Conservation (phyloP, 2,329 filamentous ascomycete genomes). For the Penicillium capsulatum region DNA sequence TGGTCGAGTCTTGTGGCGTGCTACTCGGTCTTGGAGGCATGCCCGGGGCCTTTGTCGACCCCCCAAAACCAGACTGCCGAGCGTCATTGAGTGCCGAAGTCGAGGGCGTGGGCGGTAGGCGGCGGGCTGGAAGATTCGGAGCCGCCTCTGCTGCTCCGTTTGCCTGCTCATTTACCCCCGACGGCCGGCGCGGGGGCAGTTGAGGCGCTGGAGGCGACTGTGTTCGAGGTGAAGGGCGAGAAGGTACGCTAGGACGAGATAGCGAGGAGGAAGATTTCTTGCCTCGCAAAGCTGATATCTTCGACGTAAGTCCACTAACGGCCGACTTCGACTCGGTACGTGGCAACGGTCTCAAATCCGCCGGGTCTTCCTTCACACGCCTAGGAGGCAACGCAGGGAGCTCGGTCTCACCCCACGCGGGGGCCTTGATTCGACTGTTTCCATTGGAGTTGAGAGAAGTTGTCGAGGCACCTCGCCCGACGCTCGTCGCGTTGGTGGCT, state of each 20-base stretch:
- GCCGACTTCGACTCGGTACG: conserved; percentile 23
- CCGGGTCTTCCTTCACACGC: conserved; percentile 27
- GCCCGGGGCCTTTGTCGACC: conserved; percentile 38
- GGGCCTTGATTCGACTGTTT: conserved; percentile 47
- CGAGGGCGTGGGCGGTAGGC: conserved; percentile 34
- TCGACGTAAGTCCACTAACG: conserved; percentile 14
- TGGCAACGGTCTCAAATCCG: conserved; percentile 18
- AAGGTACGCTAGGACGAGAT: conserved; percentile 9
- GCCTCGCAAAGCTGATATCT: conserved; percentile 13
- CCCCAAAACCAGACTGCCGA: conserved; percentile 47
- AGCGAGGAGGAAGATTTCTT: conserved; percentile 9
- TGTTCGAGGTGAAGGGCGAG: conserved; percentile 7
- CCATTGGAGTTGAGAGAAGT: conserved; percentile 26
- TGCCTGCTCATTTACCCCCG: conserved; percentile 15
- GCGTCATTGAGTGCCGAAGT: conserved; percentile 32
- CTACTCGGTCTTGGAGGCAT: conserved; percentile 10
- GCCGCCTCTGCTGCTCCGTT: conserved; percentile 13
- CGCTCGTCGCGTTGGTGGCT: conserved; percentile 39
- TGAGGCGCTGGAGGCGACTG: conserved; percentile 15
- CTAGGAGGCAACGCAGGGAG: conserved; percentile 55
- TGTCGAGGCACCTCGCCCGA: conserved; percentile 36
- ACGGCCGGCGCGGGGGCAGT: conserved; percentile 25
- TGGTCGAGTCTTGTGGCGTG: conserved; percentile 16
- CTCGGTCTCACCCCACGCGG: conserved; percentile 53
- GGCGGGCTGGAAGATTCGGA: conserved; percentile 24